A percentile compares a stretch with the other conserved stretches of the same genome.
Conservation (phyloP, 2,329 filamentous ascomycete genomes). For the Colletotrichum melonis region DNA sequence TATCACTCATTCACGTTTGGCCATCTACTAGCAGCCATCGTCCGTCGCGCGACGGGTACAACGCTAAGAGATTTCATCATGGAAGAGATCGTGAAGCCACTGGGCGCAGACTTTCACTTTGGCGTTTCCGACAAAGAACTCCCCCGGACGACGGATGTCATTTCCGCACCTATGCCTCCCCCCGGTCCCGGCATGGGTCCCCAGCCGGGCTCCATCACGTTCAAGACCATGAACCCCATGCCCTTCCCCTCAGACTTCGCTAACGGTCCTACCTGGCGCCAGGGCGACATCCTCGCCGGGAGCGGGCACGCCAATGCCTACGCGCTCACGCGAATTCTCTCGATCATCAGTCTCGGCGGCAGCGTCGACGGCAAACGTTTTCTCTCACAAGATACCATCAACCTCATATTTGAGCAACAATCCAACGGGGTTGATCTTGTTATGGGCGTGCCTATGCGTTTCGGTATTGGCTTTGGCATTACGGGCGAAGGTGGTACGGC, state of each 20-base stretch:
- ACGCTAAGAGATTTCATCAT: slow-evolving; percentile 52
- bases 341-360: slow-evolving; percentile 39
- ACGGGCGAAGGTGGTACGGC: slow-evolving; percentile 40
- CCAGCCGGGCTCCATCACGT: slow-evolving; percentile 40
- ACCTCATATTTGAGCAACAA: slow-evolving; percentile 57
- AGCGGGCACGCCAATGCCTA: slow-evolving; percentile 60
- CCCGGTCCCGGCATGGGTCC: slow-evolving; percentile 34
- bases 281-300: slow-evolving; percentile 51
- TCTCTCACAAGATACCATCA: slow-evolving; percentile 53
- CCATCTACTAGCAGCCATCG: slow-evolving; percentile 54
- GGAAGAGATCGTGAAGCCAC: slow-evolving; percentile 49
- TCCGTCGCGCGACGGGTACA: slow-evolving; percentile 53
- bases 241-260: slow-evolving; percentile 36
- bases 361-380: slow-evolving; percentile 41
- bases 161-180: slow-evolving; percentile 44
- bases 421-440: slow-evolving; percentile 53
- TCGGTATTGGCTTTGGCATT: slow-evolving; percentile 55
- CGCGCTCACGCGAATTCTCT: slow-evolving; percentile 53
- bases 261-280: slow-evolving; percentile 47
- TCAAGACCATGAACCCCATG: slow-evolving; percentile 45
- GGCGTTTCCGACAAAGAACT: slow-evolving; percentile 54
- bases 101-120: slow-evolving; percentile 58
- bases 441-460: slow-evolving; percentile 46
- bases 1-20: slow-evolving; percentile 55
- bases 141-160: slow-evolving; percentile 45